phyloP scores from a whole-genome alignment of 306 rosid species.

The Hippophae gyantsensis region DNA sequence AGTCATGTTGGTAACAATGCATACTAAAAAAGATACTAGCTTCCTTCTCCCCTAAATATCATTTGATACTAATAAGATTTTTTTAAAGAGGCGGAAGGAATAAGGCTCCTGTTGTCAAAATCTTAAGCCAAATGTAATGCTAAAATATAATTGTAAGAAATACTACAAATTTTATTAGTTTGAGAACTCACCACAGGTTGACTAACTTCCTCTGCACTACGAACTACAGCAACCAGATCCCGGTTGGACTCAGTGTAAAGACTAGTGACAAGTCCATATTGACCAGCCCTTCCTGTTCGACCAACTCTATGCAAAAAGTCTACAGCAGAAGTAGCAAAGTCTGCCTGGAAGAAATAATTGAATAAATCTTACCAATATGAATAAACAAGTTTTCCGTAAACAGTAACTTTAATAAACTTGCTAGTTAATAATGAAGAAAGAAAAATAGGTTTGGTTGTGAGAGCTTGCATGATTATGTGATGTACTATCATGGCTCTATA shows the following conservation, averaged over 20 bases:
- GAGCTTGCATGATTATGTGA: too few relatives aligned
- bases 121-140: background rate
- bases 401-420: too few relatives aligned
- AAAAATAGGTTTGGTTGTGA: too few relatives aligned
- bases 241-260: slow-evolving; percentile 68
- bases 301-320: slow-evolving; percentile 89
- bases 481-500: too few relatives aligned
- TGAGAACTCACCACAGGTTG: slow-evolving; percentile 62
- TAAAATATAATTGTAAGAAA: background rate
- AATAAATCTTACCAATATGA: slow-evolving; percentile 4
- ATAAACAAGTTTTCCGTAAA: too few relatives aligned
- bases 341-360: slow-evolving; percentile 50
- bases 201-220: slow-evolving; percentile 59
- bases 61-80: too few relatives aligned
- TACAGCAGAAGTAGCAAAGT: slow-evolving; percentile 89
- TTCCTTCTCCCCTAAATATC: too few relatives aligned
- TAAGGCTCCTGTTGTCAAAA: too few relatives aligned
- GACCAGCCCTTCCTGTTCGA: slow-evolving; percentile 94
- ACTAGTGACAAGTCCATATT: slow-evolving; percentile 70
- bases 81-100: too few relatives aligned
- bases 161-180: background rate
- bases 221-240: slow-evolving; percentile 74
- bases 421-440: too few relatives aligned
- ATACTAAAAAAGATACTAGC: too few relatives aligned
- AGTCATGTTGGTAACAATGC: too few relatives aligned